Evolutionary conservation across 345 rosid genomes (phyloP), one percentile per base, ranked within the genome.

Genomic region (Reutealis trisperma): DNA sequence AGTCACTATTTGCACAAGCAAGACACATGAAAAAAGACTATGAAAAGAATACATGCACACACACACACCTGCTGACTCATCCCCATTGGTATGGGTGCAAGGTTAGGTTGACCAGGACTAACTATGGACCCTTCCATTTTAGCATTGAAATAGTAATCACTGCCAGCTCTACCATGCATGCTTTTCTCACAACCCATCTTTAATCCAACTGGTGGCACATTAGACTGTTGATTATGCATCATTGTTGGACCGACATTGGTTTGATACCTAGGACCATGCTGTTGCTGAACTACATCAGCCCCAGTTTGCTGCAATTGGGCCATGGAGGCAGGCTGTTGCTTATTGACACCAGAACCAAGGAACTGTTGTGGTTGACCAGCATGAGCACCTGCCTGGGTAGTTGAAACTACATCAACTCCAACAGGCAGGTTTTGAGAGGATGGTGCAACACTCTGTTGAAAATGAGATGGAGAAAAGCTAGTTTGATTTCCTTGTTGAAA

Each of bases 401-500:
- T 75, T 60, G 79, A 81, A 74, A 77, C 85, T 10, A 86, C 59
- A 78, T 86, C 87, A 65, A 85, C 75, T 79, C 87, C 96, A 76
- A 76, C 77, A 71, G 89, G 79, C 45, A 61, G 79, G 67, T 82
- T 88, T 79, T 84, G 93, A 75, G 94, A 83, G 72, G 97, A 84
- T 57, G 92, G 74, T 42, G 62, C 73, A 59, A 84, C 88, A 76
- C 79, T 58, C 58, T 81, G 91, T 78, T 85, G 96, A 72, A 83
- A 82, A 71, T 86, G 90, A 18, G 95, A 77, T 71, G 94, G 92
- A 64, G 95, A 85, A 83, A 88, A 82, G 70, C 91, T 87, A 66
- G 86, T 57, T 80, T 86, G 90, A 68, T 86, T 86, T 70, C 85
- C 88, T 70, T 78, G 88, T 42, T 81, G 88, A 77, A 87, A 87